These are phyloP conservation scores for Microbotryomycetes sp. DNA, from an alignment of 1,284 basidiomycete species.

Conservation along the genomic window DNA sequence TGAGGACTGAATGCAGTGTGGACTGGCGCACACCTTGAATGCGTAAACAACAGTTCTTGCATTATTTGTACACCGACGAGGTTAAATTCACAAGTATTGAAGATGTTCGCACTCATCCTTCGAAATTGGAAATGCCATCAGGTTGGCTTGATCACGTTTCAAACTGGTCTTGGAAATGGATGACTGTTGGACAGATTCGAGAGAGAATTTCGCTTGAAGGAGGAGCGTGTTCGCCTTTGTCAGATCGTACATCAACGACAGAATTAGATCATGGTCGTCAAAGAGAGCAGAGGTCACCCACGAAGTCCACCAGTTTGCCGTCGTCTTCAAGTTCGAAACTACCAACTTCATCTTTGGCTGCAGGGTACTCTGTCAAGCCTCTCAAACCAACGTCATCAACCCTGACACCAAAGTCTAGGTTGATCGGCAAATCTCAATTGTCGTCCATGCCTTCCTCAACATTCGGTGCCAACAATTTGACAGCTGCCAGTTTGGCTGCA, in stretches of 20 bases:
- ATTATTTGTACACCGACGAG: constrained; percentile 68
- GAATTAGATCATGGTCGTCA: constrained; percentile 61
- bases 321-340: background rate
- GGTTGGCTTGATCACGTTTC: constrained; percentile 5
- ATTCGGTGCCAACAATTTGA: too few species aligned
- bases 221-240: constrained; percentile 50
- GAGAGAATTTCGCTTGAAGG: constrained; percentile 48
- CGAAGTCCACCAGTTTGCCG: background rate
- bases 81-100: constrained; percentile 51
- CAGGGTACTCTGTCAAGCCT: too few species aligned
- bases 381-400: too few species aligned
- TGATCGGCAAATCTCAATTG: too few species aligned
- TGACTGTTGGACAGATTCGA: constrained; percentile 45
- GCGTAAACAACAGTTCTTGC: constrained; percentile 48
- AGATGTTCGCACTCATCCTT: constrained; percentile 41
- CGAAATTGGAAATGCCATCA: constrained; percentile 4
- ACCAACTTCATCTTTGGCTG: too few species aligned
- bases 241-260: constrained; percentile 50
- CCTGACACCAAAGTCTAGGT: too few species aligned
- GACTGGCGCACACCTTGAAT: background rate
- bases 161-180: background rate
- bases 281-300: constrained; percentile 11
- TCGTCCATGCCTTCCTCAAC: too few species aligned
- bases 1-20: too few species aligned
- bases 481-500: background rate